These are phyloP conservation scores for Blastomyces silverae DNA, from an alignment of 2,329 filamentous ascomycete species.

Conservation along the genomic window DNA sequence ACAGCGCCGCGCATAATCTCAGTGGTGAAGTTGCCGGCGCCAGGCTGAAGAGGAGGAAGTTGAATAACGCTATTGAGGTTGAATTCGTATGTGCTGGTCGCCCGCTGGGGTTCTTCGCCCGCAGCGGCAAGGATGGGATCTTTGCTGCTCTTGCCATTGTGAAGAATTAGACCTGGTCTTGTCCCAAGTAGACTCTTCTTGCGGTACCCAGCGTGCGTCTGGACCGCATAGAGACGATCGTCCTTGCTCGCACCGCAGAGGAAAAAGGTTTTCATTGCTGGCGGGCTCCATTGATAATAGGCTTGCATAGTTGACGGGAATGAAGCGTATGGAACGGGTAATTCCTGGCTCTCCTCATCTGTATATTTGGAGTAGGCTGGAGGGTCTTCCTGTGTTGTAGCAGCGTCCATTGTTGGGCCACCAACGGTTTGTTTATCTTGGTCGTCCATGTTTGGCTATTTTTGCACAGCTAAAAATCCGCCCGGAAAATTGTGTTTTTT, in stretches of 20 bases:
- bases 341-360: neutral
- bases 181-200: neutral
- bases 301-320: slow-evolving; percentile 1
- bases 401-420: neutral
- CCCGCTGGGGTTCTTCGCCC: neutral
- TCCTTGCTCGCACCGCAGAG: slow-evolving; percentile 3
- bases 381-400: neutral
- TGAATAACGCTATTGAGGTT: slow-evolving; percentile 4
- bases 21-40: neutral
- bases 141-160: slow-evolving; percentile 1
- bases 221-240: neutral
- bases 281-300: slow-evolving; percentile 3
- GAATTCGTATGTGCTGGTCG: neutral
- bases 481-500: too few species aligned
- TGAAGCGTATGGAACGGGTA: neutral
- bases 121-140: neutral
- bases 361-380: neutral
- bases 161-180: neutral
- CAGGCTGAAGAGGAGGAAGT: neutral
- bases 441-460: neutral
- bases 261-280: neutral
- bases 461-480: neutral
- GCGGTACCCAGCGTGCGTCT: neutral
- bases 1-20: neutral
- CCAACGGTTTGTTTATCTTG: neutral